Evolutionary conservation across 768 basidiomycete species (phyloP).

Genomic region (Cystobasidium onofrii): DNA sequence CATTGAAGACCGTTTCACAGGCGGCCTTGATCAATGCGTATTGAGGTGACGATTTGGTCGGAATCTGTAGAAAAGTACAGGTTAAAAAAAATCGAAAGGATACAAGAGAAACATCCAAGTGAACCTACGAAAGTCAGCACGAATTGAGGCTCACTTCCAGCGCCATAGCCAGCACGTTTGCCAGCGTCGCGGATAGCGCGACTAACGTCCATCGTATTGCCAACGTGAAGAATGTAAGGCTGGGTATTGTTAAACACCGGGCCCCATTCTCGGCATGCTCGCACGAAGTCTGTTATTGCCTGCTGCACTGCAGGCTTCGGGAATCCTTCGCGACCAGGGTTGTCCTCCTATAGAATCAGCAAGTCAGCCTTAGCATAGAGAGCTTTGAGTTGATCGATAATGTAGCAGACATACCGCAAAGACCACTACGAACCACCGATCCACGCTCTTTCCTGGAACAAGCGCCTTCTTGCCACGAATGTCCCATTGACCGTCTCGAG

Average conservation of each 20-base stretch:
- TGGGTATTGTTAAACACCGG: neutral
- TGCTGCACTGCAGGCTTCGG: neutral
- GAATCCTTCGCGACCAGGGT: neutral
- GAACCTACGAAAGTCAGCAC: constrained; percentile 17
- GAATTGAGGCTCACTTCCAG: neutral
- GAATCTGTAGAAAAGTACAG: neutral
- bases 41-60: neutral
- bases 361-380: neutral
- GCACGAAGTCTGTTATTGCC: neutral
- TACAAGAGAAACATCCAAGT: neutral
- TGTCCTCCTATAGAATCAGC: neutral
- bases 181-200: constrained; percentile 14
- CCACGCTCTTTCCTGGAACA: neutral
- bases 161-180: neutral
- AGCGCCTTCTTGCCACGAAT: neutral
- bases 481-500: constrained; percentile 19
- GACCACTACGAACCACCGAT: constrained; percentile 21
- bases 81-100: no score
- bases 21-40: constrained; percentile 10
- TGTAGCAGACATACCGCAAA: neutral
- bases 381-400: neutral
- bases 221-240: constrained; percentile 6
- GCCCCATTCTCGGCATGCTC: constrained; percentile 6
- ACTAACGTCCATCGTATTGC: neutral
- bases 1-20: constrained; percentile 7